Evolutionary conservation across 306 rosid species (phyloP), one percentile per base, ranked within the genome.

Genomic region (Prunus fruticosa): DNA sequence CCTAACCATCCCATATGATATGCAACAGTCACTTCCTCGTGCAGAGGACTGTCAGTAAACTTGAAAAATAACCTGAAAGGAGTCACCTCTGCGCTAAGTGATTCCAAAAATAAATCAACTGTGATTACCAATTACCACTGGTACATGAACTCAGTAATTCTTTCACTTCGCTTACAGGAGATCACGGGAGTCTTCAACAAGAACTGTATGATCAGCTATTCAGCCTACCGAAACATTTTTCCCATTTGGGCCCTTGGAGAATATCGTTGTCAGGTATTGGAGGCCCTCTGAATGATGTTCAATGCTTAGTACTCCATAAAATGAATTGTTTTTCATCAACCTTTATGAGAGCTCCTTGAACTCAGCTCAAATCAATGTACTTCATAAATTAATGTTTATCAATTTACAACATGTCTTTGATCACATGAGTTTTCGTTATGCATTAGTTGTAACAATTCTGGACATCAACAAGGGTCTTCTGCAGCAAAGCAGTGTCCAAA

Each of bases 161-260:
- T 5, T 58, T 2, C 43, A 58, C 20, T 47, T n/a, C 30, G 15
- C 61, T 12, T 71, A 47, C 64, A 84, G 84, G 87, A 84, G 66
- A 80, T 84, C 66, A 84, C 77, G 74, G 84, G 84, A 73, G 80
- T 84, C 2, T 84, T 84, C 75, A 84, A 84, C 82, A 80, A 80
- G 71, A 84, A 84, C 46, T 80, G 87, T 75, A 84, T 76, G 87
- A 84, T 80, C 75, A 80, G 74, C 63, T 84, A 84, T 68, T 52
- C 87, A 6, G 87, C 84, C 19, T 84, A 83, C 76, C 71, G 71
- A 3, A 83, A 83, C 58, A 76, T 76, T 65, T 72, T 75, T 52
- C 78, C 81, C 8, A 32, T 83, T 47, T 79, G 69, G 75, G 81
- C 81, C 11, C 74, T 74, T 25, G 80, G 77, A 9, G 75, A 76